These are phyloP conservation scores for Fusarium hostae DNA, from an alignment of 2,329 filamentous ascomycete genomes.

Conservation along the genomic window DNA sequence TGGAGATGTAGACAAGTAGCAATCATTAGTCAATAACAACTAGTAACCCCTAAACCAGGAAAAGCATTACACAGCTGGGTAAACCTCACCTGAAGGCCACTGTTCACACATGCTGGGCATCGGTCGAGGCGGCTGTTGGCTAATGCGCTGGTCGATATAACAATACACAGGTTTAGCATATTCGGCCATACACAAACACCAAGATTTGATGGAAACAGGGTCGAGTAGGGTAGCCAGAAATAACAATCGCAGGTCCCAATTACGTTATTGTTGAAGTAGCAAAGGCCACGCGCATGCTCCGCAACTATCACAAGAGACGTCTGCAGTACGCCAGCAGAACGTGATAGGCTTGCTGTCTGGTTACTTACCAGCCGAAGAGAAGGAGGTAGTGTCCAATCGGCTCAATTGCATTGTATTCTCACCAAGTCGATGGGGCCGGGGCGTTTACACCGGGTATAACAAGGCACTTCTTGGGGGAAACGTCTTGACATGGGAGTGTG, in stretches of 20 bases:
- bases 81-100: neutral
- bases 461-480: neutral
- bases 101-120: neutral
- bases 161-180: neutral
- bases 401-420: neutral
- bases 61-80: neutral
- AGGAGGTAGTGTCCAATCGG: neutral
- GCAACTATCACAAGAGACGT: conserved; percentile 6
- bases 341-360: neutral
- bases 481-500: neutral
- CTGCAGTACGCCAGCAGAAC: neutral
- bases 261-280: neutral
- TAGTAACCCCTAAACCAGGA: neutral
- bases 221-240: neutral
- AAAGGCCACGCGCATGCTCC: neutral
- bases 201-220: neutral
- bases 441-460: neutral
- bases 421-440: neutral
- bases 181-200: neutral
- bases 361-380: conserved; percentile 23
- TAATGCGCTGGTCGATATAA: neutral
- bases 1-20: neutral
- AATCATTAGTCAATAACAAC: neutral
- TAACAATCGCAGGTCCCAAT: neutral
- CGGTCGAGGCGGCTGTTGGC: neutral